Evolutionary conservation across 371 early-diverging fungal species (phyloP).

Genomic region (Batrachochytrium dendrobatidis): DNA sequence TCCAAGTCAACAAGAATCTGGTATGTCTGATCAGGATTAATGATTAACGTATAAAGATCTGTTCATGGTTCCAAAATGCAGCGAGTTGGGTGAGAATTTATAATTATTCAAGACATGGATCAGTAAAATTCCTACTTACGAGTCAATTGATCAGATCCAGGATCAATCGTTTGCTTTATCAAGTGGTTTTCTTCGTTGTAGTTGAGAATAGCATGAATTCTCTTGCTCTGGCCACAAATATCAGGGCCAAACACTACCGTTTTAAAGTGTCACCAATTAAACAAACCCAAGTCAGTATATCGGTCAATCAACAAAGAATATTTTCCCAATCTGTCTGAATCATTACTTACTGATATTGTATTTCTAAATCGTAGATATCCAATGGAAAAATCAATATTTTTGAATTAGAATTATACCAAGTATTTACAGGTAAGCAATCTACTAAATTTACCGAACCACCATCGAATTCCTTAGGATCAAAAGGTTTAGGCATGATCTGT

Average conservation of each 20-base stretch:
- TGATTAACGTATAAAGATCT: slow-evolving; percentile 77
- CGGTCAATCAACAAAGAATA: neutral
- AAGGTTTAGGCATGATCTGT: slow-evolving; percentile 57
- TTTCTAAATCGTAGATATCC: slow-evolving; percentile 21
- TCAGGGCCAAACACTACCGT: slow-evolving; percentile 40
- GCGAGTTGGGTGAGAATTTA: neutral
- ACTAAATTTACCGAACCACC: too few species aligned
- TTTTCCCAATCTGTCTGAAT: neutral
- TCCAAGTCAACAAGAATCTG: slow-evolving; percentile 73
- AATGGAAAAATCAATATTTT: slow-evolving; percentile 18
- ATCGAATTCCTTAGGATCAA: slow-evolving; percentile 63
- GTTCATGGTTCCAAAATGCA: neutral
- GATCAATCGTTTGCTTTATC: slow-evolving; percentile 28
- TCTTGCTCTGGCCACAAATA: slow-evolving; percentile 37
- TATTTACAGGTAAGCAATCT: slow-evolving; percentile 7
- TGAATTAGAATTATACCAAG: slow-evolving; percentile 16
- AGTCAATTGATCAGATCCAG: slow-evolving; percentile 33
- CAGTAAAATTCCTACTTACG: slow-evolving; percentile 13
- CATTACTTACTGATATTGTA: slow-evolving; percentile 38
- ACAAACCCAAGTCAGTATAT: neutral
- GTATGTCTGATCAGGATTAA: slow-evolving; percentile 72
- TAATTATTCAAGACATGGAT: neutral
- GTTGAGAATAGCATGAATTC: slow-evolving; percentile 36
- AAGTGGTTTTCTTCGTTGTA: slow-evolving; percentile 41
- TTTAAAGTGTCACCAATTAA: neutral